Evolutionary conservation across 208 protist species (phyloP).

Genomic region (Balamuthia mandrillaris): DNA sequence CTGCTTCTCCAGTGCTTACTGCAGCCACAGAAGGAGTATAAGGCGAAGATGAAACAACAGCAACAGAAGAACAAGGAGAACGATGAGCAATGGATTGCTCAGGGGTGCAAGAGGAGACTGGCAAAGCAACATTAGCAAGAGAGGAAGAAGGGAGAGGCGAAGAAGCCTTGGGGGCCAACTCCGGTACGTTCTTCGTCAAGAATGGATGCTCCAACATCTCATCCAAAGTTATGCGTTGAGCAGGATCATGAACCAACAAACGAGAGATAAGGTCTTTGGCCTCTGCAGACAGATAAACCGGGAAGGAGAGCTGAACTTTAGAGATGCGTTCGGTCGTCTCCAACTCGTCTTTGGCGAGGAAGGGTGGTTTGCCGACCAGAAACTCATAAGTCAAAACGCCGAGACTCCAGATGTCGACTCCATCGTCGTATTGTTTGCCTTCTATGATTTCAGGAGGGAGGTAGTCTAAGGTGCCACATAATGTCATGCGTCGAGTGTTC

Average conservation of each 20-base stretch:
- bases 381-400: slow-evolving; percentile 96
- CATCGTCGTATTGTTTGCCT: slow-evolving; percentile 76
- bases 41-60: no score
- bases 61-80: no score
- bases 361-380: slow-evolving; percentile 89
- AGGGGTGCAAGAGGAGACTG: background rate
- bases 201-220: slow-evolving; percentile 57
- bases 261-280: slow-evolving; percentile 79
- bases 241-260: slow-evolving; percentile 45
- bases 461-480: slow-evolving; percentile 96
- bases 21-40: no score
- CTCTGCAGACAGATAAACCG: slow-evolving; percentile 76
- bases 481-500: slow-evolving; percentile 51
- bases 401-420: slow-evolving; percentile 91
- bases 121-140: background rate
- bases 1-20: no score
- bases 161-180: background rate
- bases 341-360: slow-evolving; percentile 66
- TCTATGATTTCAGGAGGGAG: slow-evolving; percentile 98
- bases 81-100: background rate
- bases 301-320: slow-evolving; percentile 71
- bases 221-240: slow-evolving; percentile 47
- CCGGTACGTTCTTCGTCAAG: slow-evolving; percentile 42
- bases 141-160: background rate
- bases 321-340: background rate